A percentile compares a stretch with the other conserved stretches of the same genome.
phyloP scores from a whole-genome alignment of 139 green algal species.

The Chlamydomonas sphaeroides region DNA sequence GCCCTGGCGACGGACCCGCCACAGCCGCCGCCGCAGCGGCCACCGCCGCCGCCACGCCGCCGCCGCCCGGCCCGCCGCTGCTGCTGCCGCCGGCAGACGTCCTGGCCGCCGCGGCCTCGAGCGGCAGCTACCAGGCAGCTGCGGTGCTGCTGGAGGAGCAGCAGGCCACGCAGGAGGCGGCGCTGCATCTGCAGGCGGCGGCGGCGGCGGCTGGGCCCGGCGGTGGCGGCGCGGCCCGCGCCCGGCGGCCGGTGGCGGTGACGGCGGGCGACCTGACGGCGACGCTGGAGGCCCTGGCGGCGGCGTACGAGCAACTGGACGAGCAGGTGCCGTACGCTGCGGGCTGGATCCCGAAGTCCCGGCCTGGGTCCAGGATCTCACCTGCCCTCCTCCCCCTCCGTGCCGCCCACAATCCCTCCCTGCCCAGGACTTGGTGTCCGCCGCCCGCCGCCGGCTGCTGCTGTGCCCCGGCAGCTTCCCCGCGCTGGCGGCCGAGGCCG shows the following conservation, averaged over 20 bases:
- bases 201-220: not conserved
- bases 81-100: constrained; percentile 17
- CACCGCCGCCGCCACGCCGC: too few relatives aligned
- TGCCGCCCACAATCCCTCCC: too few relatives aligned
- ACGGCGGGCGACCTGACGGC: not conserved
- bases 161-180: not conserved
- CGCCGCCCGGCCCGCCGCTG: not conserved
- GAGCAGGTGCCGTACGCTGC: too few relatives aligned
- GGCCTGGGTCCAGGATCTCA: too few relatives aligned
- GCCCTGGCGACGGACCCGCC: not conserved
- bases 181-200: not conserved
- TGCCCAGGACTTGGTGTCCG: not conserved
- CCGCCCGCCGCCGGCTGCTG: constrained; percentile 19
- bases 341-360: too few relatives aligned
- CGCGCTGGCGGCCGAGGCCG: constrained; percentile 25
- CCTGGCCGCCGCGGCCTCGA: constrained; percentile 6
- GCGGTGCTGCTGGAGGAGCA: constrained; percentile 26
- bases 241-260: not conserved
- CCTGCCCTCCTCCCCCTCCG: too few relatives aligned
- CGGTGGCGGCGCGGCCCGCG: too few relatives aligned
- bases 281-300: constrained; percentile 25
- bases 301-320: constrained; percentile 25
- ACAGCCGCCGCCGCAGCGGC: not conserved
- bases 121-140: not conserved
- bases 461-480: constrained; percentile 7